Evolutionary conservation across 2,329 filamentous ascomycete genomes (phyloP).

Genomic region (Xylariaceae sp.): DNA sequence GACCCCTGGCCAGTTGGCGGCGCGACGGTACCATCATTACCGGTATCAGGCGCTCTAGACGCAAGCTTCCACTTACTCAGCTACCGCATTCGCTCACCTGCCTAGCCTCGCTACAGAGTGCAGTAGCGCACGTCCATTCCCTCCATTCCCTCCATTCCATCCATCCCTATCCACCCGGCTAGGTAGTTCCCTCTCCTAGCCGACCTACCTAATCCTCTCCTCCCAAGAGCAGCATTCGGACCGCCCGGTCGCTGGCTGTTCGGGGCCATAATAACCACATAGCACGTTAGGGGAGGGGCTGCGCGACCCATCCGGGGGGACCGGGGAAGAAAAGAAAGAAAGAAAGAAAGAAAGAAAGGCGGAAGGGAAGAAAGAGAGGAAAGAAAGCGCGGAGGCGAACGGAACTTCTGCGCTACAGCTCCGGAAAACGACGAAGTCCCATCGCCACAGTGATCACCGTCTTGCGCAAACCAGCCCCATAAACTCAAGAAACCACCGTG

Average conservation of each 20-base stretch:
- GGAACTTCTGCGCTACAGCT: background rate
- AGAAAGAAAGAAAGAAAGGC: background rate
- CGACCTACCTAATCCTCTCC: constrained; percentile 21
- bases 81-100: constrained; percentile 21
- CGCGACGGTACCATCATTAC: constrained; percentile 7
- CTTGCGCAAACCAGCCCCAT: background rate
- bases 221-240: constrained; percentile 18
- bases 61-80: constrained; percentile 20
- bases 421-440: background rate
- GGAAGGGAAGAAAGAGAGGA: background rate
- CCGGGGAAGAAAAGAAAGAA: background rate
- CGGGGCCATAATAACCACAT: background rate
- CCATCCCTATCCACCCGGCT: constrained; percentile 14
- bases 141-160: constrained; percentile 13
- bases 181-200: constrained; percentile 20
- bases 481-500: background rate
- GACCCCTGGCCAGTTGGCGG: constrained; percentile 4
- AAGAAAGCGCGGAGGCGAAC: background rate
- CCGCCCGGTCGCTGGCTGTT: constrained; percentile 11
- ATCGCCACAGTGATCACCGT: background rate
- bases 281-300: background rate
- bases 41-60: constrained; percentile 14
- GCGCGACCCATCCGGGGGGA: constrained; percentile 7
- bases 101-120: constrained; percentile 9
- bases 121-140: background rate